Evolutionary conservation across 169 alveolate species (phyloP).

Genomic region (Theileria sp.): DNA sequence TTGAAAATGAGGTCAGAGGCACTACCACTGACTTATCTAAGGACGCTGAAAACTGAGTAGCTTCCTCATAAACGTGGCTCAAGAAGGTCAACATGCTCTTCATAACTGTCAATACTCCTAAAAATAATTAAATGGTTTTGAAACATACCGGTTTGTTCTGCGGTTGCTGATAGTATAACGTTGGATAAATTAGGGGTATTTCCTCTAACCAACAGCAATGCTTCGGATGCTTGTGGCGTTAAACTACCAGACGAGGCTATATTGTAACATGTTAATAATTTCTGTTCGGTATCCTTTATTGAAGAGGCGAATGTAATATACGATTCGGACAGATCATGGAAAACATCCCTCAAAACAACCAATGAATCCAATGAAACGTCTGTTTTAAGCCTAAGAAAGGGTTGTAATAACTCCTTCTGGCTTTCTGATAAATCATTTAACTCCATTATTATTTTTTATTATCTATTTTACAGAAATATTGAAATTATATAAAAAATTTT

Average conservation of each 20-base stretch:
- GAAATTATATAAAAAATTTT: neutral
- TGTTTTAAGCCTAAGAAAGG: conserved; percentile 47
- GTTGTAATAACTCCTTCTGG: conserved; percentile 61
- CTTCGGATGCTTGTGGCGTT: conserved; percentile 29
- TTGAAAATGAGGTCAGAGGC: conserved; percentile 22
- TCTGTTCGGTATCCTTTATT: conserved; percentile 27
- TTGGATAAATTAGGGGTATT: conserved; percentile 17
- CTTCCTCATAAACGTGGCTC: conserved; percentile 25
- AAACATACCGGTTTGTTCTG: conserved; percentile 56
- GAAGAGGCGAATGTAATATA: conserved; percentile 41
- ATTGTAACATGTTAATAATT: conserved; percentile 15
- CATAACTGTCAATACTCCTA: conserved; percentile 45
- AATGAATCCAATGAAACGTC: conserved; percentile 42
- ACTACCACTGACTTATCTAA: conserved; percentile 27
- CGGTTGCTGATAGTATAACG: conserved; percentile 32
- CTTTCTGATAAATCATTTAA: conserved; percentile 46
- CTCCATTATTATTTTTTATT: conserved; percentile 21
- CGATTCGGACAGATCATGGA: conserved; percentile 36
- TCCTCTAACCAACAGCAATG: conserved; percentile 37
- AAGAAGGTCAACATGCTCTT: conserved; percentile 11
- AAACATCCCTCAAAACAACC: conserved; percentile 39
- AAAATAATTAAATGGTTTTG: neutral
- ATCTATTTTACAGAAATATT: neutral
- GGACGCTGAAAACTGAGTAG: neutral
- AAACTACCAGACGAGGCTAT: conserved; percentile 39